Percentiles rank a stretch among this genome's conserved stretches.
These are phyloP conservation scores for Sistotremastrum niveocremeum DNA, from an alignment of 768 basidiomycete species.

Conservation along the genomic window DNA sequence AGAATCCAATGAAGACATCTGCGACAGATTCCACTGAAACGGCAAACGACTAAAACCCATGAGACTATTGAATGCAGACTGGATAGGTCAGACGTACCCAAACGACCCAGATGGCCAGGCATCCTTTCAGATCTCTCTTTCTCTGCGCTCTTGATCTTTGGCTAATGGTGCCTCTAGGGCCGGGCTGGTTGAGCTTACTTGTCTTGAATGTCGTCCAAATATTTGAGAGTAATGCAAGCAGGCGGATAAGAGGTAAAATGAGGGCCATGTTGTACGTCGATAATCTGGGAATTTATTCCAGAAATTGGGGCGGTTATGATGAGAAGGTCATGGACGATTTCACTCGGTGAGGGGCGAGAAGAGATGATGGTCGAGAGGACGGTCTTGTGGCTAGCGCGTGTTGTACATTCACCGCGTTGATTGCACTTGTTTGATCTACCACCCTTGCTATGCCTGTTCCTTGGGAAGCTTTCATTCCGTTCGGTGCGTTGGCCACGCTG, in stretches of 20 bases:
- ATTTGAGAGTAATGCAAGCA: slow-evolving; percentile 63
- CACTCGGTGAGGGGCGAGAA: too few relatives aligned
- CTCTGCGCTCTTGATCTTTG: slow-evolving; percentile 55
- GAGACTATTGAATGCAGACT: slow-evolving; percentile 1
- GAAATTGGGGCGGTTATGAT: too few relatives aligned
- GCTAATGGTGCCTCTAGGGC: slow-evolving; percentile 43
- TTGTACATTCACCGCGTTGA: not conserved
- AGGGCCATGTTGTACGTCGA: slow-evolving; percentile 42
- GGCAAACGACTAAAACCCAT: slow-evolving; percentile 46
- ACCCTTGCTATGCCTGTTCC: slow-evolving; percentile 69
- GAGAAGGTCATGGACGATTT: not conserved
- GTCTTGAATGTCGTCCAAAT: slow-evolving; percentile 79
- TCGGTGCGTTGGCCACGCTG: slow-evolving; percentile 37
- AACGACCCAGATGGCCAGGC: slow-evolving; percentile 72
- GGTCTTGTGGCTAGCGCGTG: too few relatives aligned
- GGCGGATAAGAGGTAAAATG: slow-evolving; percentile 50
- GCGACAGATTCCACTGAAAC: slow-evolving; percentile 58
- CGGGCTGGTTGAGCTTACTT: slow-evolving; percentile 50
- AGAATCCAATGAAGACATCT: slow-evolving; percentile 47
- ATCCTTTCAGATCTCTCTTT: slow-evolving; percentile 79
- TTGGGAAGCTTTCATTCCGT: slow-evolving; percentile 95
- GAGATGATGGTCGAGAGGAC: too few relatives aligned
- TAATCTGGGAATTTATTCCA: not conserved
- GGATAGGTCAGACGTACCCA: slow-evolving; percentile 40
- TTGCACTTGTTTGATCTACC: not conserved